Evolutionary conservation across 352 stramenopile genomes (phyloP).

Genomic region (Phytopythium aichiense): DNA sequence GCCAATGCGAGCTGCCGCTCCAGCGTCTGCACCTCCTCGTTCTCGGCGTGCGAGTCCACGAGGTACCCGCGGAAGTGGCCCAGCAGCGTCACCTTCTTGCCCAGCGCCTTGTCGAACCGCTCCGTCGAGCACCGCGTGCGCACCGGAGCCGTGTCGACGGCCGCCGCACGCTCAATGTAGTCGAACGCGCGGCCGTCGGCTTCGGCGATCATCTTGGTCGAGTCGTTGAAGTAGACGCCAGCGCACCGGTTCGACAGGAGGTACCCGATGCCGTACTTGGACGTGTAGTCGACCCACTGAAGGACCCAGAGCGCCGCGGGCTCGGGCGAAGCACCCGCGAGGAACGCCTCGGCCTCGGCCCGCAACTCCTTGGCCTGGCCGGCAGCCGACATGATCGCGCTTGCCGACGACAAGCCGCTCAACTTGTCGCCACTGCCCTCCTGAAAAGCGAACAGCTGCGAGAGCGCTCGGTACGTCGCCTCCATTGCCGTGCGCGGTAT

Average conservation of each 20-base stretch:
- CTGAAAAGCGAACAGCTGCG: slow-evolving; percentile 65
- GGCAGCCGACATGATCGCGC: slow-evolving; percentile 50
- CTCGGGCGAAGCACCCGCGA: slow-evolving; percentile 14
- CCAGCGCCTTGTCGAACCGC: slow-evolving; percentile 83
- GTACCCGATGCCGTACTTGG: slow-evolving; percentile 99
- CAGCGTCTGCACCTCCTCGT: slow-evolving; percentile 39
- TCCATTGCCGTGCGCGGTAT: slow-evolving; percentile 39
- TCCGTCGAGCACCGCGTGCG: slow-evolving; percentile 41
- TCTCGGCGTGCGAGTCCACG: slow-evolving; percentile 73
- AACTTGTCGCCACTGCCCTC: slow-evolving; percentile 39
- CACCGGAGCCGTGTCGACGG: slow-evolving; percentile 20
- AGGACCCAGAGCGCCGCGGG: slow-evolving; percentile 91
- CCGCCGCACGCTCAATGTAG: slow-evolving; percentile 92
- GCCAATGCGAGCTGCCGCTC: slow-evolving; percentile 36
- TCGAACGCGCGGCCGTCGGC: slow-evolving; percentile 86
- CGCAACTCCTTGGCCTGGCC: slow-evolving; percentile 65
- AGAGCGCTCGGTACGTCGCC: slow-evolving; percentile 47
- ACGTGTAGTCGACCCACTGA: slow-evolving; percentile 98
- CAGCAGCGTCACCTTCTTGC: slow-evolving; percentile 98
- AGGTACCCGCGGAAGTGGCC: slow-evolving; percentile 98
- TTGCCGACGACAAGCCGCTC: slow-evolving; percentile 54
- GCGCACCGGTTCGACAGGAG: slow-evolving; percentile 94
- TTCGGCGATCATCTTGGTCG: slow-evolving; percentile 96
- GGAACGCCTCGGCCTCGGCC: slow-evolving; percentile 38
- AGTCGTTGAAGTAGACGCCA: slow-evolving; percentile 99